phyloP scores from a whole-genome alignment of 2,329 filamentous ascomycete species.

The Ascochyta viciae-villosae region DNA sequence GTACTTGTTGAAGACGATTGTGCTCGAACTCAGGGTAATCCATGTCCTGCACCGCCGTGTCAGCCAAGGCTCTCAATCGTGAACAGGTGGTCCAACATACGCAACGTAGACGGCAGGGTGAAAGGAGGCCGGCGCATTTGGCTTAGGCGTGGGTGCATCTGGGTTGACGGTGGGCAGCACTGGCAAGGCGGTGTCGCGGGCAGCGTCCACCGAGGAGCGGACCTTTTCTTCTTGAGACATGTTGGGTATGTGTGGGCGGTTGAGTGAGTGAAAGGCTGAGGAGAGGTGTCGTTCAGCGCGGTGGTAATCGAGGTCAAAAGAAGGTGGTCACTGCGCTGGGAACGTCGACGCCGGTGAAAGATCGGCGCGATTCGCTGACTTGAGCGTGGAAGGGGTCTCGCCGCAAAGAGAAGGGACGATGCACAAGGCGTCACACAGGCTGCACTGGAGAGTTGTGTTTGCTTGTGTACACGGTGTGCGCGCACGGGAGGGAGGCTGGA shows the following conservation, averaged over 20 bases:
- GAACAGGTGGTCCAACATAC: conserved; percentile 58
- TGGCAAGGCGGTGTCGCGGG: conserved; percentile 65
- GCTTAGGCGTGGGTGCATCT: conserved; percentile 72
- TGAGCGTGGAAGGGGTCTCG: conserved; percentile 24
- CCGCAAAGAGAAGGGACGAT: conserved; percentile 22
- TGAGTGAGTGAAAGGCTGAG: conserved; percentile 30
- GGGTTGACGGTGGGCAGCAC: conserved; percentile 84
- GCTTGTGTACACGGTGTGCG: conserved; percentile 16
- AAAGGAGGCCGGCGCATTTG: conserved; percentile 64
- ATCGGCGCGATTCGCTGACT: conserved; percentile 33
- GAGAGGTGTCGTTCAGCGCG: conserved; percentile 19
- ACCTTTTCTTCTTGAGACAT: conserved; percentile 77
- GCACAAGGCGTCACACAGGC: conserved; percentile 34
- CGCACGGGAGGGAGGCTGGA: conserved; percentile 31
- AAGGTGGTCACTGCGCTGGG: conserved; percentile 26
- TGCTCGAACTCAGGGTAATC: conserved; percentile 90
- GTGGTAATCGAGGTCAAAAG: conserved; percentile 26
- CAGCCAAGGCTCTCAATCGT: conserved; percentile 21
- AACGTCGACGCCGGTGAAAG: conserved; percentile 19
- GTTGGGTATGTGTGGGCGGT: conserved; percentile 33
- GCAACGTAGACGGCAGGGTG: conserved; percentile 87
- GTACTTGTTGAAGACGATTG: conserved; percentile 99
- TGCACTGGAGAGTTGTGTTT: conserved; percentile 34
- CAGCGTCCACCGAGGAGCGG: conserved; percentile 79
- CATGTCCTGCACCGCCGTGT: conserved; percentile 68